phyloP scores from a whole-genome alignment of 2,329 filamentous ascomycete genomes.

The Dactylellina drechsleri region DNA sequence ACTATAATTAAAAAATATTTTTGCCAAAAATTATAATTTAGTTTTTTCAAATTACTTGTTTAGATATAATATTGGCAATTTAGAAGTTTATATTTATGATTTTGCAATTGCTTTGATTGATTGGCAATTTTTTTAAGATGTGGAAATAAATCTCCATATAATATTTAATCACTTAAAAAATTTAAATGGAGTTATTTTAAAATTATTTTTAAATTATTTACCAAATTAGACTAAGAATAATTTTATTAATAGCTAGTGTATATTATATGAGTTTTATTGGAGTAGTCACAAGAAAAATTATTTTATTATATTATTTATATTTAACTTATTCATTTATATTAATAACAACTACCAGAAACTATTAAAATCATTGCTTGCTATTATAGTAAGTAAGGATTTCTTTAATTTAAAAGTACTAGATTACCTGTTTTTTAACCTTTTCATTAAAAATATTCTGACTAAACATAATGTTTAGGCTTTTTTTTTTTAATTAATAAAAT shows the following conservation, averaged over 20 bases:
- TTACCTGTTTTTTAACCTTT: constrained; percentile 4
- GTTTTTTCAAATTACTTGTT: background rate
- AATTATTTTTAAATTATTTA: constrained; percentile 5
- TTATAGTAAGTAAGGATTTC: constrained; percentile 9
- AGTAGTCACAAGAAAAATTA: background rate
- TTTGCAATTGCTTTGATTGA: constrained; percentile 8
- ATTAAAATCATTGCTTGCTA: constrained; percentile 14
- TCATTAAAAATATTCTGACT: background rate
- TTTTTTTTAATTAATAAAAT: background rate
- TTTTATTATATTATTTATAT: constrained; percentile 16
- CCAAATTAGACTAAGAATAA: too few species aligned
- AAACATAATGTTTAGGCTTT: background rate
- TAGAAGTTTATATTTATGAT: constrained; percentile 13
- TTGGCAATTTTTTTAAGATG: constrained; percentile 1
- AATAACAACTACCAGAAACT: background rate
- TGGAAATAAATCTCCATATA: background rate
- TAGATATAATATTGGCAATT: background rate
- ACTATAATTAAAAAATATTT: constrained; percentile 7
- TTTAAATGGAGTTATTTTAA: background rate
- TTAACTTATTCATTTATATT: too few species aligned
- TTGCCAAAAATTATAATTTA: background rate
- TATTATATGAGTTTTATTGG: constrained; percentile 20
- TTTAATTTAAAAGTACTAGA: background rate
- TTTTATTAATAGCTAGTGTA: constrained; percentile 7
- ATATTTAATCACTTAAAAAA: background rate